A percentile compares a stretch with the other conserved stretches of the same genome.
Conservation (phyloP, 116 monocot genomes). For the Cymodocea nodosa region DNA sequence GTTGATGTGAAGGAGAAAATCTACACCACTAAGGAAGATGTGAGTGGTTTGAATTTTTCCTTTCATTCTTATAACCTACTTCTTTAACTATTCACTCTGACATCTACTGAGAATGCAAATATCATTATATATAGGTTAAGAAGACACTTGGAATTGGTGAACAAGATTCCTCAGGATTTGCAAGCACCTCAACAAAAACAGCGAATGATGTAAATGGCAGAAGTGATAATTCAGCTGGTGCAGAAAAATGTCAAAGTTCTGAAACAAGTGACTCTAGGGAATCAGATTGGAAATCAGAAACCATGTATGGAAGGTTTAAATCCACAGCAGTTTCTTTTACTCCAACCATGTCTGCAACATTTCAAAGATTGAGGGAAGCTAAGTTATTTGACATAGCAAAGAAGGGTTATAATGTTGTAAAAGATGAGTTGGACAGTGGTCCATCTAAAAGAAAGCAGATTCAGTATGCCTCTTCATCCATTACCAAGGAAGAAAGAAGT, state of each 20-base stretch:
- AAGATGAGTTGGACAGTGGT: slow-evolving; percentile 64
- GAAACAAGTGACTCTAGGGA: slow-evolving; percentile 14
- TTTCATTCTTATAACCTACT: not conserved
- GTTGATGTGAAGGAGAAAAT: slow-evolving; percentile 70
- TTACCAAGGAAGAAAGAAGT: slow-evolving; percentile 51
- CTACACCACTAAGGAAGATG: slow-evolving; percentile 82
- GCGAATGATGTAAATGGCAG: slow-evolving; percentile 10
- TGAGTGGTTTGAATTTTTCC: slow-evolving; percentile 9
- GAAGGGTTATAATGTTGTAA: slow-evolving; percentile 71
- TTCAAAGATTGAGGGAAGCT: slow-evolving; percentile 51
- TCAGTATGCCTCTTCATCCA: slow-evolving; percentile 23
- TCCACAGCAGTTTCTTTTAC: slow-evolving; percentile 39
- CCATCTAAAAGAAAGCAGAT: slow-evolving; percentile 36
- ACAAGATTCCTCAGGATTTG: slow-evolving; percentile 24
- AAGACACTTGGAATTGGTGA: slow-evolving; percentile 61
- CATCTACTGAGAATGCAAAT: not conserved
- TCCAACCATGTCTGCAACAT: slow-evolving; percentile 46
- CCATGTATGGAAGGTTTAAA: slow-evolving; percentile 49
- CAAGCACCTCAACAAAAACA: slow-evolving; percentile 14
- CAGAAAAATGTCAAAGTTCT: slow-evolving; percentile 16
- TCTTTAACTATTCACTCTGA: not conserved
- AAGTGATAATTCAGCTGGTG: slow-evolving; percentile 11
- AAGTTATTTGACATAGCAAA: slow-evolving; percentile 56
- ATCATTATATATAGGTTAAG: slow-evolving; percentile 41
- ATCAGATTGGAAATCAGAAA: slow-evolving; percentile 28